Evolutionary conservation across 2,329 filamentous ascomycete species (phyloP).

Genomic region (Xylaria sp.): DNA sequence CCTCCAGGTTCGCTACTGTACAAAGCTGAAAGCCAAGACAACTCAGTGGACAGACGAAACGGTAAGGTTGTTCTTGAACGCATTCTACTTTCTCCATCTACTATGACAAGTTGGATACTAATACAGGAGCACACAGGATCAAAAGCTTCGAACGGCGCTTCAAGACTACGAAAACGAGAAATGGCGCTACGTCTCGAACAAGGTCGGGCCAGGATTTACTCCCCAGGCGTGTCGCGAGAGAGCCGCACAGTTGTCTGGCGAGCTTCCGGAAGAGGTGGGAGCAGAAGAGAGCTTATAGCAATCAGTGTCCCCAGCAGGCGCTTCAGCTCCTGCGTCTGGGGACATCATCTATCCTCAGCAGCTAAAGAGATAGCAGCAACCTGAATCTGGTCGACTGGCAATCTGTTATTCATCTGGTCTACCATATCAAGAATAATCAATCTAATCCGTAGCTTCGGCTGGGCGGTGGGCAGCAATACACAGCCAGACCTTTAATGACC

Average conservation of each 20-base stretch:
- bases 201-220: conserved; percentile 89
- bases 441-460: conserved; percentile 19
- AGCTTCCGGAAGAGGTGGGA: conserved; percentile 40
- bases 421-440: conserved; percentile 22
- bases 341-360: conserved; percentile 54
- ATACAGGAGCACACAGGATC: conserved; percentile 59
- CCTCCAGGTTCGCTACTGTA: conserved; percentile 92
- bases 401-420: conserved; percentile 9
- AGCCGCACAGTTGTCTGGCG: conserved; percentile 65
- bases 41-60: conserved; percentile 94
- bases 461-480: conserved; percentile 3
- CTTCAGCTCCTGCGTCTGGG: conserved; percentile 52
- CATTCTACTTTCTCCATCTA: background rate
- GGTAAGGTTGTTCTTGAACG: conserved; percentile 59
- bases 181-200: conserved; percentile 90
- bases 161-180: conserved; percentile 90
- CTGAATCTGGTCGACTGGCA: conserved; percentile 18
- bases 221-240: conserved; percentile 86
- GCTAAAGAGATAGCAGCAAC: conserved; percentile 42
- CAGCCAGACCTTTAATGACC: conserved; percentile 7
- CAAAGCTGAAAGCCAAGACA: conserved; percentile 91
- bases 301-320: conserved; percentile 59
- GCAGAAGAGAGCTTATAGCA: conserved; percentile 55
- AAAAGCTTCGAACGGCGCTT: conserved; percentile 76
- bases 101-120: conserved; percentile 15